A percentile compares a stretch with the other conserved stretches of the same genome.
These are phyloP conservation scores for Cadophora luteo-olivacea DNA, from an alignment of 2,329 filamentous ascomycete genomes.

Conservation along the genomic window DNA sequence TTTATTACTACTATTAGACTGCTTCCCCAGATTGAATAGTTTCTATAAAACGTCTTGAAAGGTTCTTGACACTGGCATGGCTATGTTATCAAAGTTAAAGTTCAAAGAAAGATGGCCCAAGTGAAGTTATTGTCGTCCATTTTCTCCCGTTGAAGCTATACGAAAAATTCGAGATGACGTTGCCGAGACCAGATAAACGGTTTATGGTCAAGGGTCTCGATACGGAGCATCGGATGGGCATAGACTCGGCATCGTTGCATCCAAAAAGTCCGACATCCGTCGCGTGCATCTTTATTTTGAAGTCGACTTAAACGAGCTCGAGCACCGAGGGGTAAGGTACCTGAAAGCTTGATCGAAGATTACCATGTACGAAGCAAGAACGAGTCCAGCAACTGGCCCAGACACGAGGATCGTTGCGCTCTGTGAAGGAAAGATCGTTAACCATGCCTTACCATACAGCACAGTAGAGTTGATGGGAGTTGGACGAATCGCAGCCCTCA, in stretches of 20 bases:
- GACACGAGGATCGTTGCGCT: background rate
- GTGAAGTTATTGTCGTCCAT: background rate
- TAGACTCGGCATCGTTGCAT: background rate
- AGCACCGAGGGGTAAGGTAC: background rate
- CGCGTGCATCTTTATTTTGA: background rate
- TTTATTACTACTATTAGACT: background rate
- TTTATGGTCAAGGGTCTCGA: constrained; percentile 3
- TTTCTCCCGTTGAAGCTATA: background rate
- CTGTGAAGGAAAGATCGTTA: background rate
- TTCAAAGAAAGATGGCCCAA: too few species aligned
- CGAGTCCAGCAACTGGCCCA: too few species aligned
- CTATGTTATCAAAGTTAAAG: too few species aligned
- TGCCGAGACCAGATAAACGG: background rate
- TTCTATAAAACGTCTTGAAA: too few species aligned
- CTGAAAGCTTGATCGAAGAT: background rate
- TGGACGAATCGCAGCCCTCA: too few species aligned
- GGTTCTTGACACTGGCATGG: too few species aligned
- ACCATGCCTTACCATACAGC: background rate
- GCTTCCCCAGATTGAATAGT: background rate
- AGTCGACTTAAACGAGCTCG: background rate
- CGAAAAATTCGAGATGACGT: background rate
- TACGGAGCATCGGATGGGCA: background rate
- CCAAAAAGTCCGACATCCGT: constrained; percentile 6
- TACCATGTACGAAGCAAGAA: too few species aligned
- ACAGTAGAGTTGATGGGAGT: background rate